Conservation (phyloP, 495 filamentous ascomycete genomes). For the Trichoderma orchidacearum region DNA sequence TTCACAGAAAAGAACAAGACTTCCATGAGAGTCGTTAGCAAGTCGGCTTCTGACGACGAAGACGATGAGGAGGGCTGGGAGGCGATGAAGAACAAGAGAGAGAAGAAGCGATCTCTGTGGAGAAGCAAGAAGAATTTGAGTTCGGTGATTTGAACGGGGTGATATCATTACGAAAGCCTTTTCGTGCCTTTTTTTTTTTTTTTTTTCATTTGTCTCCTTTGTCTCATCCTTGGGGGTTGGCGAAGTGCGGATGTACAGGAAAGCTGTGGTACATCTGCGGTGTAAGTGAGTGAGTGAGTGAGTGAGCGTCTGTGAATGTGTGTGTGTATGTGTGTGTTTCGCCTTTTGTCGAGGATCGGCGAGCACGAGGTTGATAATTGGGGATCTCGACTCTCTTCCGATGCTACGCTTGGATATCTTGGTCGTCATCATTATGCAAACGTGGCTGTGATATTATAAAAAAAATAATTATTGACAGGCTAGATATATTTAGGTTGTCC, state of each 20-base stretch:
- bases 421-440: not conserved
- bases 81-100: slow-evolving; percentile 73
- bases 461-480: not conserved
- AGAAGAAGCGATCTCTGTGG: slow-evolving; percentile 66
- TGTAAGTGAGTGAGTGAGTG: not conserved
- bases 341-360: not conserved
- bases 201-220: not conserved
- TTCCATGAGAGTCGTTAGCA: slow-evolving; percentile 14
- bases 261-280: not conserved
- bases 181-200: not conserved
- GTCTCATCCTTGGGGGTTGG: not conserved
- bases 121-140: slow-evolving; percentile 46
- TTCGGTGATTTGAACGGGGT: slow-evolving; percentile 22
- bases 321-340: not conserved
- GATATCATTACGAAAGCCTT: slow-evolving; percentile 15
- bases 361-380: not conserved
- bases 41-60: slow-evolving; percentile 45
- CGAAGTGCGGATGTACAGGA: not conserved
- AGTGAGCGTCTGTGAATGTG: not conserved
- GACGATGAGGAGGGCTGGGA: slow-evolving; percentile 76
- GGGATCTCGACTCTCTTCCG: not conserved
- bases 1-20: slow-evolving; percentile 7
- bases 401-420: not conserved
- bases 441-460: not conserved
- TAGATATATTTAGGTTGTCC: not conserved